A percentile compares a stretch with the other conserved stretches of the same genome.
phyloP scores from a whole-genome alignment of 352 stramenopile genomes.

The Pythium vanterpoolii region DNA sequence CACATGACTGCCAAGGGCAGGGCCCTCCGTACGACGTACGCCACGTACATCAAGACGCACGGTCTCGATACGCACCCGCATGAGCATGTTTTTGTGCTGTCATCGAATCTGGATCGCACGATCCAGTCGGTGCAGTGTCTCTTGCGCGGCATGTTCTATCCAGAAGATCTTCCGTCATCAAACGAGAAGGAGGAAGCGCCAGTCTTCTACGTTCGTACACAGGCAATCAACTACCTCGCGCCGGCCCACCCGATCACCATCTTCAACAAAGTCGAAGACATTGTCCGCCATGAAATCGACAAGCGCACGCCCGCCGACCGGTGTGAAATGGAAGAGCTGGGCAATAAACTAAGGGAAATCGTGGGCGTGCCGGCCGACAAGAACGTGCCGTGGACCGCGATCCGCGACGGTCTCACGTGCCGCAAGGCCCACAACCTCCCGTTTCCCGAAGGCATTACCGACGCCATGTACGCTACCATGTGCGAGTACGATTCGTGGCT shows the following conservation, averaged over 20 bases:
- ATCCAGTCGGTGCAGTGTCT: constrained; percentile 79
- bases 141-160: constrained; percentile 65
- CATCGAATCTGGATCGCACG: constrained; percentile 67
- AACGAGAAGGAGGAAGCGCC: background rate
- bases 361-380: constrained; percentile 45
- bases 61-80: constrained; percentile 14
- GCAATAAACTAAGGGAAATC: constrained; percentile 19
- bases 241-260: constrained; percentile 56
- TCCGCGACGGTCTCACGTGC: constrained; percentile 70
- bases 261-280: constrained; percentile 68
- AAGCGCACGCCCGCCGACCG: constrained; percentile 21
- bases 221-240: constrained; percentile 60
- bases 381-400: constrained; percentile 65
- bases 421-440: constrained; percentile 52
- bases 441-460: constrained; percentile 64
- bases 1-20: constrained; percentile 70
- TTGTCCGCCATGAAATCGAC: constrained; percentile 57
- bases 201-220: constrained; percentile 59
- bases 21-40: constrained; percentile 44
- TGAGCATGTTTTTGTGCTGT: constrained; percentile 71
- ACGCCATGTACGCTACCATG: constrained; percentile 54
- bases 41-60: constrained; percentile 27
- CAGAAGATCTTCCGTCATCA: constrained; percentile 17
- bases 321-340: constrained; percentile 15
- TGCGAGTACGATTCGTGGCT: constrained; percentile 76